phyloP scores from a whole-genome alignment of 2,329 filamentous ascomycete species.

The Pseudopyrenochaeta lycopersici region DNA sequence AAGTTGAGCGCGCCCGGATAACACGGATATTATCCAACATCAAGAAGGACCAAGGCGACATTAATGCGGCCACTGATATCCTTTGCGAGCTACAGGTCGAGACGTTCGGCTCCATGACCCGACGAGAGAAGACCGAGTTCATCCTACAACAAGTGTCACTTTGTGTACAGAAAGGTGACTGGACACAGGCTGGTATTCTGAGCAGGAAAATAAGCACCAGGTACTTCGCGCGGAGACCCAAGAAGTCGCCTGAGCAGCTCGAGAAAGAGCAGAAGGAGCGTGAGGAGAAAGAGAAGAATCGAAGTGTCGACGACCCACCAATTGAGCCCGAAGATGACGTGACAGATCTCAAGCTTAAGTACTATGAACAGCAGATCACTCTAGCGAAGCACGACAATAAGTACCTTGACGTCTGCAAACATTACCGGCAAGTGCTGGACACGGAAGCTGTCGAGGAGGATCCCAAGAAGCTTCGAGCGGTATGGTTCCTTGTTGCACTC shows the following conservation, averaged over 20 bases:
- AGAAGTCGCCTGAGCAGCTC: constrained; percentile 87
- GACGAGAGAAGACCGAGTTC: constrained; percentile 98
- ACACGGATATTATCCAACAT: constrained; percentile 96
- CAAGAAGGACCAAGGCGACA: constrained; percentile 93
- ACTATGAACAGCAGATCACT: constrained; percentile 96
- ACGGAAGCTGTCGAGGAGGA: constrained; percentile 95
- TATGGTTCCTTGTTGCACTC: constrained; percentile 56
- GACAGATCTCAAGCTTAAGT: constrained; percentile 93
- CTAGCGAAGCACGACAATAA: constrained; percentile 97
- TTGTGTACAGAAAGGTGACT: constrained; percentile 95
- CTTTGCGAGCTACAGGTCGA: constrained; percentile 98
- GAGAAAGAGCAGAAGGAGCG: constrained; percentile 90
- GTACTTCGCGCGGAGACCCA: constrained; percentile 88
- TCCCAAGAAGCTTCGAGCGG: constrained; percentile 81
- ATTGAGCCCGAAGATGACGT: constrained; percentile 86
- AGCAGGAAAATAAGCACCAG: constrained; percentile 96
- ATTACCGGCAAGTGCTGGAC: constrained; percentile 96
- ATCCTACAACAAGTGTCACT: constrained; percentile 93
- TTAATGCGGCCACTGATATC: constrained; percentile 89
- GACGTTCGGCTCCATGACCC: constrained; percentile 97
- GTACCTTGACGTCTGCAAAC: constrained; percentile 96
- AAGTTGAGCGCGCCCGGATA: constrained; percentile 95
- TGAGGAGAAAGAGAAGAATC: constrained; percentile 82
- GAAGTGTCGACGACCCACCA: constrained; percentile 78
- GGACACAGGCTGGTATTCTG: constrained; percentile 93